Base-by-base conservation (phyloP, 2,329 filamentous ascomycete species). In the Rhytidhysteron rufulum region DNA sequence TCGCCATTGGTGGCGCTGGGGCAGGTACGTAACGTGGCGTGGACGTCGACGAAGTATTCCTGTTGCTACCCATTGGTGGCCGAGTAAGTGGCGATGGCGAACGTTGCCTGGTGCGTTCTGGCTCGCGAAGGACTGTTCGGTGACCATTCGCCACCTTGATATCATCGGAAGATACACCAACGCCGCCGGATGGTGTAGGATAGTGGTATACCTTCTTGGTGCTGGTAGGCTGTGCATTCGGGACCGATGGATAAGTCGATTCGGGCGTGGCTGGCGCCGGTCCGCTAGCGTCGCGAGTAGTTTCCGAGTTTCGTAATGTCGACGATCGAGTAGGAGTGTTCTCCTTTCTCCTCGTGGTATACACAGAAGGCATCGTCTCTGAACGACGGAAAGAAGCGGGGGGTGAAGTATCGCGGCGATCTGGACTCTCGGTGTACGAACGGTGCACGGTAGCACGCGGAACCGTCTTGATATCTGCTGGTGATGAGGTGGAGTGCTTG, bases 281-380 rank as follows among this genome's bases (percentile, higher is more conserved):
- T 33, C 48, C 41, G 40, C 53, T 33, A 38, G 53, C 45, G 40
- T 58, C 49, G 45, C 54, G 37, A 18, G 34, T 41, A 1, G 39
- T 41, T 31, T 51, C 54, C n/a, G 58, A 48, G 31, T 55, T 56
- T 34, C 63, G 63, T 4, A 65, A 50, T 18, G 45, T 51, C 6
- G 63, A 63, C 5, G 54, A 43, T 41, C 51, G 58, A 29, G 50
- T 17, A 9, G 37, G 42, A 22, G 43, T 43, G 13, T 50, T 38
- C 7, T 57, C 49, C 37, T 61, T 58, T 39, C 57, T 52, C 38
- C 57, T 53, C 17, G 55, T 49, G 4, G 37, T 43, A 5, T 60
- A 55, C 50, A 60, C 19, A 43, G 40, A 37, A 3, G 63, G 69
- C 69, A 69, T 70, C 1, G 68, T 73, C 36, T 72, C 61, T 20